Percentiles rank a stretch among this genome's conserved stretches.
These are phyloP conservation scores for Quercus tomentella DNA, from an alignment of 331 rosid species.

Conservation along the genomic window DNA sequence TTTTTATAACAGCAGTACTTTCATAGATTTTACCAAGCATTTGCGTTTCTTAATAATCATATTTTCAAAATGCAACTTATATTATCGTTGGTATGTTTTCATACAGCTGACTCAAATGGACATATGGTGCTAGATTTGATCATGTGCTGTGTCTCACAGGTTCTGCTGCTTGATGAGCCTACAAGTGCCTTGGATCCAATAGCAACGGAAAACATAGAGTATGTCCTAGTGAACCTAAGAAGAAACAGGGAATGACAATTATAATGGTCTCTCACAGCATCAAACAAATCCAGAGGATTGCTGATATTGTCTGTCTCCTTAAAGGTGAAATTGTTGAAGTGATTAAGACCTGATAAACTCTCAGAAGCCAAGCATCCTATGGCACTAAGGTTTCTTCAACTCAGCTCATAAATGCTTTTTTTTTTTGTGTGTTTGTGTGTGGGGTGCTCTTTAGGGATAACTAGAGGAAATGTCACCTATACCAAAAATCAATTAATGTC, in stretches of 20 bases:
- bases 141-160: slow-evolving; percentile 24
- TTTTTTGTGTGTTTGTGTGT: background rate
- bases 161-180: slow-evolving; percentile 85
- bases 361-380: slow-evolving; percentile 79
- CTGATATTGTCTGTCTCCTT: slow-evolving; percentile 73
- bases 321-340: slow-evolving; percentile 78
- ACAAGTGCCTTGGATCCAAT: slow-evolving; percentile 94
- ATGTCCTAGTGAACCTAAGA: slow-evolving; percentile 67
- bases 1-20: too few relatives aligned
- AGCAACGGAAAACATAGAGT: slow-evolving; percentile 82
- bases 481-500: too few relatives aligned
- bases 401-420: slow-evolving; percentile 36
- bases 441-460: too few relatives aligned
- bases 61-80: too few relatives aligned
- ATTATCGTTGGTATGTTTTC: too few relatives aligned
- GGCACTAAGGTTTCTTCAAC: slow-evolving; percentile 80
- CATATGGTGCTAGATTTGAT: too few relatives aligned
- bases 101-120: too few relatives aligned
- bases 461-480: too few relatives aligned
- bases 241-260: slow-evolving; percentile 61
- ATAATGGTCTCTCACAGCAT: slow-evolving; percentile 85
- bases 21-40: too few relatives aligned
- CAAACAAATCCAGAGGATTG: slow-evolving; percentile 85
- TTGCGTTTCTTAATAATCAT: too few relatives aligned
- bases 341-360: slow-evolving; percentile 53